A percentile compares a stretch with the other conserved stretches of the same genome.
Evolutionary conservation across 1,284 basidiomycete species (phyloP).

Genomic region (Trichosporon inkin): DNA sequence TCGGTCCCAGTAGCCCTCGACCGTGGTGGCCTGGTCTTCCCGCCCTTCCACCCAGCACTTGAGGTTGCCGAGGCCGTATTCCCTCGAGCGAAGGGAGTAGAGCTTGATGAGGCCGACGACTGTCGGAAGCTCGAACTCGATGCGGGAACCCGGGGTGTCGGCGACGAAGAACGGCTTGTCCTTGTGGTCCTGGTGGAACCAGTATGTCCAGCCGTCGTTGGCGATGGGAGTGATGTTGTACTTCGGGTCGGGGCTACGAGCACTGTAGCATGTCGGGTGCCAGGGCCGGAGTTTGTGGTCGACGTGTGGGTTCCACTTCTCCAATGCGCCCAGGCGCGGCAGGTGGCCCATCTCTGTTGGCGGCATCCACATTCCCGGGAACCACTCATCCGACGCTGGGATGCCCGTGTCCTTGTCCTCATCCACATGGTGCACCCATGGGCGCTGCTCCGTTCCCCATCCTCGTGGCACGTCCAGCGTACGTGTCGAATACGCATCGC

Average conservation of each 20-base stretch:
- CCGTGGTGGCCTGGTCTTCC: conserved; percentile 21
- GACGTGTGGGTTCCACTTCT: conserved; percentile 40
- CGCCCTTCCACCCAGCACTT: conserved; percentile 46
- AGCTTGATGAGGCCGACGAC: conserved; percentile 44
- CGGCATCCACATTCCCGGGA: conserved; percentile 37
- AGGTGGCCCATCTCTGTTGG: conserved; percentile 38
- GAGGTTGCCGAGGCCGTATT: conserved; percentile 43
- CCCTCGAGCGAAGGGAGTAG: conserved; percentile 41
- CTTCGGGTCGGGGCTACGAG: conserved; percentile 28
- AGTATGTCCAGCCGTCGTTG: conserved; percentile 42
- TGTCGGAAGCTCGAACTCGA: conserved; percentile 42
- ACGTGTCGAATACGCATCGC: background rate
- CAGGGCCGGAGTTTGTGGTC: conserved; percentile 28
- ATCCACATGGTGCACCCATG: background rate
- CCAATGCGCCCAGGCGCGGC: conserved; percentile 40
- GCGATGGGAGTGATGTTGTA: conserved; percentile 41
- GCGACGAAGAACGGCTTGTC: conserved; percentile 49
- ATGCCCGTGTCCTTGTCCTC: background rate
- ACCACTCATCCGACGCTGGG: background rate
- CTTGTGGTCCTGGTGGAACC: conserved; percentile 41
- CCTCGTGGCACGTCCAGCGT: background rate
- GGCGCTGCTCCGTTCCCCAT: conserved; percentile 27
- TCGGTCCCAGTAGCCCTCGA: conserved; percentile 41
- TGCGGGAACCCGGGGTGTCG: conserved; percentile 33
- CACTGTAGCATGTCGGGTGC: conserved; percentile 40